Percentiles rank a stretch among this genome's conserved stretches.
phyloP scores from a whole-genome alignment of 2,329 filamentous ascomycete species.

The Fusarium praegraminearum region DNA sequence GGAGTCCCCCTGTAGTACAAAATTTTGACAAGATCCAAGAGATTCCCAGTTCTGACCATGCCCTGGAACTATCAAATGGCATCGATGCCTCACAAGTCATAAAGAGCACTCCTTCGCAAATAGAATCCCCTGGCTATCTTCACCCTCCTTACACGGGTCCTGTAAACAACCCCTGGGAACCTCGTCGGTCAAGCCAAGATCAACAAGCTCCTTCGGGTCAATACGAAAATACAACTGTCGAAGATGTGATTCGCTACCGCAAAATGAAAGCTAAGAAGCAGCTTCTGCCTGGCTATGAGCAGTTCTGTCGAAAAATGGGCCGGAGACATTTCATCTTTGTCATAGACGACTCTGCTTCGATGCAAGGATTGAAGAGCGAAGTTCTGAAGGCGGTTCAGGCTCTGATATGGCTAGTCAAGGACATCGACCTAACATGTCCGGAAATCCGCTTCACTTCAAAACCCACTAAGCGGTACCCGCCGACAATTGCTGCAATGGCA shows the following conservation, averaged over 20 bases:
- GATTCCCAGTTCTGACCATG: background rate
- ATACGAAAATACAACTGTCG: background rate
- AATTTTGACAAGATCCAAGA: background rate
- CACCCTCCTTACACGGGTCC: background rate
- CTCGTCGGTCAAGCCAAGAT: background rate
- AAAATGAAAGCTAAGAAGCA: background rate
- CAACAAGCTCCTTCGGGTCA: background rate
- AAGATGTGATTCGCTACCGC: background rate
- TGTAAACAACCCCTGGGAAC: background rate
- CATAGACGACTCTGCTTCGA: constrained; percentile 31
- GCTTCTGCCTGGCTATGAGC: constrained; percentile 1
- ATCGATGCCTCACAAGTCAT: background rate
- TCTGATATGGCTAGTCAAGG: constrained; percentile 16
- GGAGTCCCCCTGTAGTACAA: background rate
- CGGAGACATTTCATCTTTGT: constrained; percentile 27
- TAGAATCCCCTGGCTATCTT: background rate
- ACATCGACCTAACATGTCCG: background rate
- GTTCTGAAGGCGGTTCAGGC: background rate
- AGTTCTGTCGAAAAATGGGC: background rate
- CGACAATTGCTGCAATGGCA: background rate
- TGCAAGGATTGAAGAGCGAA: background rate
- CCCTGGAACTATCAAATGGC: background rate
- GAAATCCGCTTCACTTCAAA: constrained; percentile 30
- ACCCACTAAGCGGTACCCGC: background rate
- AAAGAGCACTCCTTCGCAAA: too few relatives aligned